phyloP scores from a whole-genome alignment of 495 filamentous ascomycete genomes.

The Penicillium steckii region DNA sequence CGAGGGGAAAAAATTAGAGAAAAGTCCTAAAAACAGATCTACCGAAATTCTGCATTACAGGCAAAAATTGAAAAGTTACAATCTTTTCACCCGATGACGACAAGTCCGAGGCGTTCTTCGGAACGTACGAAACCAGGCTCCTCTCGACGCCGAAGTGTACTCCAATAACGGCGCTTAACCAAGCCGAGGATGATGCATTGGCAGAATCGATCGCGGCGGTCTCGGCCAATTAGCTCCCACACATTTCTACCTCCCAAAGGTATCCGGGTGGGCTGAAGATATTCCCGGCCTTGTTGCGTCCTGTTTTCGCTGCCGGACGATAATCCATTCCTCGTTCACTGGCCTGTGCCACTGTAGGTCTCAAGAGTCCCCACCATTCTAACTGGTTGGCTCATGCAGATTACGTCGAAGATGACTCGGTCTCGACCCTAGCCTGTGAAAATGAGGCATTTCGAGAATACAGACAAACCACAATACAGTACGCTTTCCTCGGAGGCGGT shows the following conservation, averaged over 20 bases:
- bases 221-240: constrained; percentile 30
- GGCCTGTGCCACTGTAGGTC: not conserved
- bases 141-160: constrained; percentile 8
- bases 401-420: constrained; percentile 2
- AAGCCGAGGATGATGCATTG: constrained; percentile 32
- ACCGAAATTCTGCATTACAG: not conserved
- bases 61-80: not conserved
- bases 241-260: constrained; percentile 19
- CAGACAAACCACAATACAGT: too few species aligned
- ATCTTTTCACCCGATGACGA: constrained; percentile 24
- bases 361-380: not conserved
- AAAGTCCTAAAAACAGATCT: not conserved
- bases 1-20: not conserved
- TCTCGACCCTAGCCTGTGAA: not conserved
- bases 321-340: constrained; percentile 2
- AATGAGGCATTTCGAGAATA: not conserved
- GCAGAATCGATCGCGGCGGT: constrained; percentile 24
- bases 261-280: constrained; percentile 35
- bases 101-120: constrained; percentile 10
- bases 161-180: constrained; percentile 35
- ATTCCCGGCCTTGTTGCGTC: constrained; percentile 30
- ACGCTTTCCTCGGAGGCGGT: not conserved
- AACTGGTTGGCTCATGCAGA: not conserved
- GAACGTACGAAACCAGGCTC: constrained; percentile 1
- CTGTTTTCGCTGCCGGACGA: constrained; percentile 12